Percentiles rank a stretch among this genome's conserved stretches.
These are phyloP conservation scores for Salix suchowensis DNA, from an alignment of 345 rosid genomes.

Conservation along the genomic window DNA sequence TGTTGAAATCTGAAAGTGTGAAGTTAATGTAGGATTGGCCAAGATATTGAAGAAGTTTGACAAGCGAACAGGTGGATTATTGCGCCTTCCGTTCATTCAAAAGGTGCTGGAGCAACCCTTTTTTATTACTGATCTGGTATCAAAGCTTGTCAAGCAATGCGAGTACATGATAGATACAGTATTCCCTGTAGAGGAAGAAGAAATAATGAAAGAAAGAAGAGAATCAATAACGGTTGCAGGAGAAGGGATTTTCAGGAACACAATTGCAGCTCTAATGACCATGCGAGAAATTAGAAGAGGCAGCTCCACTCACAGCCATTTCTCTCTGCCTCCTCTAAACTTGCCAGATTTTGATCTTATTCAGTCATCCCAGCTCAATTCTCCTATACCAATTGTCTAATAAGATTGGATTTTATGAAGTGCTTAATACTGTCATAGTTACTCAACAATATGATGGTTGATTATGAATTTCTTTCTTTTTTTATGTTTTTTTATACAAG, in stretches of 20 bases:
- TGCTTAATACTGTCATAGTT: neutral
- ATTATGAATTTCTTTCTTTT: neutral
- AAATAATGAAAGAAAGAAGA: slow-evolving; percentile 7
- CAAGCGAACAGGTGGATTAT: slow-evolving; percentile 55
- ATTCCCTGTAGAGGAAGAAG: slow-evolving; percentile 39
- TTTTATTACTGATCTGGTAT: slow-evolving; percentile 70
- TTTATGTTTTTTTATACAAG: too few species aligned
- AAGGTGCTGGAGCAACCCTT: slow-evolving; percentile 67
- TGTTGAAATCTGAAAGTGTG: too few species aligned
- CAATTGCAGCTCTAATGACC: slow-evolving; percentile 64
- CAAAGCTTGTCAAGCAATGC: slow-evolving; percentile 71
- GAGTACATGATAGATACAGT: slow-evolving; percentile 53
- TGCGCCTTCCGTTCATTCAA: slow-evolving; percentile 63
- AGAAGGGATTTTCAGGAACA: slow-evolving; percentile 67
- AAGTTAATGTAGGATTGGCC: slow-evolving; percentile 45
- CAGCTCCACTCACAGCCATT: slow-evolving; percentile 63
- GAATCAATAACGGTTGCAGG: slow-evolving; percentile 34
- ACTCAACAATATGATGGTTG: neutral
- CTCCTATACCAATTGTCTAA: slow-evolving; percentile 54
- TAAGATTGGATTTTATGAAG: neutral
- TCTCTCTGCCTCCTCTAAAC: slow-evolving; percentile 75
- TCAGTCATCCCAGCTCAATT: slow-evolving; percentile 38
- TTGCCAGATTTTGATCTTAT: slow-evolving; percentile 52
- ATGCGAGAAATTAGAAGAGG: slow-evolving; percentile 79
- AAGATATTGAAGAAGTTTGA: slow-evolving; percentile 93